These are phyloP conservation scores for Potentilla sterilis DNA, from an alignment of 306 rosid species.

Conservation along the genomic window DNA sequence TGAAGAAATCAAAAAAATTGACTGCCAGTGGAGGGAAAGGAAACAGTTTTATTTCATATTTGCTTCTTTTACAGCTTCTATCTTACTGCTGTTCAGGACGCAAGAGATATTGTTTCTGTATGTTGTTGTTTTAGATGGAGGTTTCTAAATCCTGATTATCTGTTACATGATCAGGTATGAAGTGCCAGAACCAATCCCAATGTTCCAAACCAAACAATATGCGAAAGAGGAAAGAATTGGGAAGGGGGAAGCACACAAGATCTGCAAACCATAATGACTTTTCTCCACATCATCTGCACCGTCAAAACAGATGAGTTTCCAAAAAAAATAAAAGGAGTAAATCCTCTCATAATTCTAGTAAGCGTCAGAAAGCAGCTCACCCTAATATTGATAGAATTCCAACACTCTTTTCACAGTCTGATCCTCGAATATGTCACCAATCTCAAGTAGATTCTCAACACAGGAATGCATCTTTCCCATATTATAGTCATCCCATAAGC, in stretches of 20 bases:
- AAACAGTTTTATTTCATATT: constrained; percentile 9
- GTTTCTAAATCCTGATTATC: background rate
- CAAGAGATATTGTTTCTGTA: background rate
- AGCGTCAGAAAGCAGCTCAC: constrained; percentile 25
- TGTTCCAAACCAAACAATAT: constrained; percentile 29
- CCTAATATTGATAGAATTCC: constrained; percentile 31
- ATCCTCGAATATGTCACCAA: constrained; percentile 23
- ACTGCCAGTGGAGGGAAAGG: constrained; percentile 25
- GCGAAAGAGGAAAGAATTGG: constrained; percentile 29
- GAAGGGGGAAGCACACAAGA: constrained; percentile 24
- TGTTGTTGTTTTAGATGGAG: constrained; percentile 15
- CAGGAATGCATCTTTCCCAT: constrained; percentile 25
- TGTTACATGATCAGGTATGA: constrained; percentile 35
- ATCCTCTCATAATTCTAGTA: constrained; percentile 20
- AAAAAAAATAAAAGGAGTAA: constrained; percentile 33
- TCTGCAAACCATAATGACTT: background rate
- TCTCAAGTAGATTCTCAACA: constrained; percentile 32
- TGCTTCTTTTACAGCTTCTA: background rate
- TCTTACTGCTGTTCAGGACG: background rate
- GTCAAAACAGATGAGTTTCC: constrained; percentile 25
- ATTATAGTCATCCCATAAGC: constrained; percentile 24
- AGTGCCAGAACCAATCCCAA: constrained; percentile 32
- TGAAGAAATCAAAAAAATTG: constrained; percentile 31
- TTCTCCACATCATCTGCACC: constrained; percentile 27
- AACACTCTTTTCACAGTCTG: constrained; percentile 18